phyloP scores from a whole-genome alignment of 1,139 yeast genomes.

The Eremothecium gossypii region DNA sequence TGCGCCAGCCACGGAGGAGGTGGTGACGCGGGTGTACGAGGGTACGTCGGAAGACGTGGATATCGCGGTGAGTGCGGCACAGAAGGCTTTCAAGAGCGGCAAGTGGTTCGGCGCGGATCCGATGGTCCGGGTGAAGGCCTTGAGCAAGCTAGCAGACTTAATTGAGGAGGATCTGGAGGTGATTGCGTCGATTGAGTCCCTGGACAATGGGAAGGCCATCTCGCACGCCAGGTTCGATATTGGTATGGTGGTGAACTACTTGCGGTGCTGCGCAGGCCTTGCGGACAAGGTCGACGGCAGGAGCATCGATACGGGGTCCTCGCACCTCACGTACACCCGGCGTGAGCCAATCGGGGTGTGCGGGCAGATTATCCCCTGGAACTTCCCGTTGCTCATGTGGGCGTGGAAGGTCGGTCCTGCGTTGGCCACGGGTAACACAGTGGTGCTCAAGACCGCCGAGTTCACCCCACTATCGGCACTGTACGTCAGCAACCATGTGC shows the following conservation, averaged over 20 bases:
- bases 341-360: slow-evolving; percentile 80
- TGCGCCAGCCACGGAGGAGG: slow-evolving; percentile 56
- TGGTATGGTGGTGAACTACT: slow-evolving; percentile 43
- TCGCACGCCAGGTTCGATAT: slow-evolving; percentile 44
- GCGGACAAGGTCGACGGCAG: slow-evolving; percentile 72
- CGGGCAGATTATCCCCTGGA: slow-evolving; percentile 89
- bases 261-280: slow-evolving; percentile 75
- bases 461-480: slow-evolving; percentile 72
- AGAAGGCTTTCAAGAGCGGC: slow-evolving; percentile 41
- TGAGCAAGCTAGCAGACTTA: slow-evolving; percentile 45
- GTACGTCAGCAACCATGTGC: slow-evolving; percentile 49
- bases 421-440: slow-evolving; percentile 68
- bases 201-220: slow-evolving; percentile 54
- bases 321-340: slow-evolving; percentile 52
- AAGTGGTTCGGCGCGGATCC: slow-evolving; percentile 37
- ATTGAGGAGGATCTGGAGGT: slow-evolving; percentile 41
- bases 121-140: slow-evolving; percentile 36
- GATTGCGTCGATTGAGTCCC: slow-evolving; percentile 47
- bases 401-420: slow-evolving; percentile 81
- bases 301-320: slow-evolving; percentile 52
- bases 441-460: slow-evolving; percentile 68
- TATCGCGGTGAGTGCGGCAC: slow-evolving; percentile 53
- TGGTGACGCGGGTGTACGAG: slow-evolving; percentile 47
- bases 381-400: slow-evolving; percentile 74
- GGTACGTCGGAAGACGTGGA: slow-evolving; percentile 60